These are phyloP conservation scores for Podaxis rugospora DNA, from an alignment of 768 basidiomycete species.

Conservation along the genomic window DNA sequence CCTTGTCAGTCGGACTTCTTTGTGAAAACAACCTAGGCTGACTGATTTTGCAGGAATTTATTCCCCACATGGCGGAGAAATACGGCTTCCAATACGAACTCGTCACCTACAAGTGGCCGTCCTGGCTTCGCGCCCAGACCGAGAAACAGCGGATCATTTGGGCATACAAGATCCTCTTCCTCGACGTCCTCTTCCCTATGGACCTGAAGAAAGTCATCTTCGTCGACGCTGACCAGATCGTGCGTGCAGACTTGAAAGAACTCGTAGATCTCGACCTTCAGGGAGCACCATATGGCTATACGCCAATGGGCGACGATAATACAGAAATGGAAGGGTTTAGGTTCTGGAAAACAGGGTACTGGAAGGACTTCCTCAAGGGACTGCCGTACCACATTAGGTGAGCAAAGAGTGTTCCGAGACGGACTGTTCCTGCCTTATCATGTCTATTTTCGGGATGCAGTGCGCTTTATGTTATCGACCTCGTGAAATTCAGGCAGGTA, in stretches of 20 bases:
- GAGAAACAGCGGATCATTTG: conserved; percentile 99
- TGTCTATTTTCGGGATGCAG: conserved; percentile 31
- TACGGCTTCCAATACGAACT: conserved; percentile 96
- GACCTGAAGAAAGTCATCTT: conserved; percentile 99
- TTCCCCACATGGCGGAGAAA: conserved; percentile 85
- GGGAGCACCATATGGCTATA: conserved; percentile 92
- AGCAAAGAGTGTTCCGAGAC: conserved; percentile 14
- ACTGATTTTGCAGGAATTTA: conserved; percentile 65
- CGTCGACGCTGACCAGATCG: conserved; percentile 97
- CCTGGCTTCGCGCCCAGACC: conserved; percentile 93
- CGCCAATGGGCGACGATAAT: conserved; percentile 97
- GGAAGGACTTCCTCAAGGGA: conserved; percentile 84
- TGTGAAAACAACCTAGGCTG: not conserved
- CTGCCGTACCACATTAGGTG: conserved; percentile 94
- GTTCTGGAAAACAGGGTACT: conserved; percentile 98
- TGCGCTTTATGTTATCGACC: conserved; percentile 93
- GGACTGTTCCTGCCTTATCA: not conserved
- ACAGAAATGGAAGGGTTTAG: conserved; percentile 95
- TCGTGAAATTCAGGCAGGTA: conserved; percentile 91
- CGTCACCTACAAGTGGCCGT: conserved; percentile 99
- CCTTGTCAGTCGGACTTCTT: conserved; percentile 48
- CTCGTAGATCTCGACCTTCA: conserved; percentile 90
- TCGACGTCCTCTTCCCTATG: conserved; percentile 98
- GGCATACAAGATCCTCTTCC: conserved; percentile 99
- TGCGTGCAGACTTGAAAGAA: conserved; percentile 92